Base-by-base conservation (phyloP, 768 basidiomycete species). In the Rossbeevera mucosa region DNA sequence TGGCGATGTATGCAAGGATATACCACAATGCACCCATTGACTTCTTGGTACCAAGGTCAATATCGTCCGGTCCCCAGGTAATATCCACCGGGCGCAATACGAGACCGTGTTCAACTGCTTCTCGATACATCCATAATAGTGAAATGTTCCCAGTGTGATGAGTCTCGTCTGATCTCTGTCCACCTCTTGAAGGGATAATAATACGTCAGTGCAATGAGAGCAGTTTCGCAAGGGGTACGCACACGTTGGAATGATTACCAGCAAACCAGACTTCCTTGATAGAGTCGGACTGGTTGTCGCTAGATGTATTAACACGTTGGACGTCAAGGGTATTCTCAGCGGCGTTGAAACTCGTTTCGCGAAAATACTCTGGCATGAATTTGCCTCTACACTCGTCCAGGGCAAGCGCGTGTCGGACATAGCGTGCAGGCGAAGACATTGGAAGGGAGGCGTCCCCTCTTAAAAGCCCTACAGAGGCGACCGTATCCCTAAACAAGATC, bases 401-500 rank as follows among this genome's bases (percentile, higher is more conserved):
- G 28, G 43, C 43, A 44, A 44, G 43, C 5, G 43, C 43, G 5
- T 44, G 43, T 9, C 43, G 25, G n/a, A 44, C 18, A 18, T 18
- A 18, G 3, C 43, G 7, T 12, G 81, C 80, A 9, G 76, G 77
- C 5, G 71, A 74, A 0, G 77, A 76, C 61, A 82, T 83, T 0
- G 81, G 81, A 2, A 82, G 68, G 3, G 56, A 59, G 3, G 76
- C 67, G 31, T 71, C 72, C 4, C 76, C 51, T 30, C 43, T 74
- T 48, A 81, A 67, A 30, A 79, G 30, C 7, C 81, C 80, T 20
- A 83, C 80, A 1, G 81, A 83, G 28, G 76, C 74, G 7, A 85
- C 82, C 2, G 81, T 84, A 55, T 85, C 82, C 80, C 81, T 44
- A 9, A 44, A 29, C 8, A 5, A 52, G 5, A 18, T 11, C 24